Evolutionary conservation across 1,284 basidiomycete genomes (phyloP).

Genomic region (Trametes hirsuta): DNA sequence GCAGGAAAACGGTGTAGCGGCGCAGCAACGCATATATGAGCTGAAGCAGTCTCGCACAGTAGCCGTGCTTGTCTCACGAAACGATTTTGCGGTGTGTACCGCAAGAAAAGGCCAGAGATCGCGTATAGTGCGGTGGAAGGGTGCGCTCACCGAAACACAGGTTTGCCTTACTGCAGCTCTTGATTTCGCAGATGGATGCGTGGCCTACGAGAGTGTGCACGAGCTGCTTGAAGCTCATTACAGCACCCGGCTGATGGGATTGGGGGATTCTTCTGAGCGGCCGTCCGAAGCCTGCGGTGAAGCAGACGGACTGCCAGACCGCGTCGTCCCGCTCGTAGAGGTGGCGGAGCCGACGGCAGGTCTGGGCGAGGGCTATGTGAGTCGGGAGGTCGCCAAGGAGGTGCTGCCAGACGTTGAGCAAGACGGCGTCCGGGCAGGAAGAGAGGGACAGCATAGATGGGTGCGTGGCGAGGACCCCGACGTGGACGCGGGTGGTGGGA

Average conservation of each 20-base stretch:
- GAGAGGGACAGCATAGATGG: constrained; percentile 13
- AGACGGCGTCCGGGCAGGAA: constrained; percentile 26
- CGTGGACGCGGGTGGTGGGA: neutral
- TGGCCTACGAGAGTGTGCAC: constrained; percentile 32
- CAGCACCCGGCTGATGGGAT: neutral
- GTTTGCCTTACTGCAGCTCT: constrained; percentile 35
- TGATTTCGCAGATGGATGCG: constrained; percentile 34
- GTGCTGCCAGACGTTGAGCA: constrained; percentile 31
- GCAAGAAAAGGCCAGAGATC: neutral
- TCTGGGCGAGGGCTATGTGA: constrained; percentile 36
- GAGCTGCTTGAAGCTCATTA: constrained; percentile 30
- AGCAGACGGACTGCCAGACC: constrained; percentile 36
- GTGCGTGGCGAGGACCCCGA: neutral
- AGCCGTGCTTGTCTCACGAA: neutral
- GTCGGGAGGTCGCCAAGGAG: constrained; percentile 31
- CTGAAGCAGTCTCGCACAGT: neutral
- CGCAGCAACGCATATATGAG: no score
- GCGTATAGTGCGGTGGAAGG: no score
- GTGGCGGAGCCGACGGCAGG: constrained; percentile 29
- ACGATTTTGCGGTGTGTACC: no score
- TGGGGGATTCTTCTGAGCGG: constrained; percentile 26
- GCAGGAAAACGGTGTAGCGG: no score
- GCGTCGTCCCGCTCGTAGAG: constrained; percentile 31
- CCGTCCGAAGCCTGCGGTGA: constrained; percentile 35
- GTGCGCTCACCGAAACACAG: constrained; percentile 33